phyloP scores from a whole-genome alignment of 352 stramenopile genomes.

The Globisporangium echinulatum region DNA sequence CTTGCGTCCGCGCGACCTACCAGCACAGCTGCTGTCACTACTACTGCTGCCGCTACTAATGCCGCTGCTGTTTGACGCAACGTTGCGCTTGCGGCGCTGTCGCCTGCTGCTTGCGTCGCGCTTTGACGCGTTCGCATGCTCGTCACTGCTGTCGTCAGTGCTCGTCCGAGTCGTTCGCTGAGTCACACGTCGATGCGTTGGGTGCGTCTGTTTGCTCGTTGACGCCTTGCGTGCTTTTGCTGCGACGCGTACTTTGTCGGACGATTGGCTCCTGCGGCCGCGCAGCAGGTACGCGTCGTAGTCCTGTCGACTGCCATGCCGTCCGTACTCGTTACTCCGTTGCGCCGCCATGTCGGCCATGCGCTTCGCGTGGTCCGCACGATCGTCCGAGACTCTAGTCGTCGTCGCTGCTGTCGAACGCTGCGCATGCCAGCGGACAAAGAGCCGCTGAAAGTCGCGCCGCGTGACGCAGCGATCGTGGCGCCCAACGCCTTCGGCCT shows the following conservation, averaged over 20 bases:
- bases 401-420: neutral
- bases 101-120: conserved; percentile 1
- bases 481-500: conserved; percentile 35
- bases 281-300: conserved; percentile 41
- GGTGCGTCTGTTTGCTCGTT: conserved; percentile 3
- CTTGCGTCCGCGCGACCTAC: neutral
- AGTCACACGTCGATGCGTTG: neutral
- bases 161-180: no score
- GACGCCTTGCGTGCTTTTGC: neutral
- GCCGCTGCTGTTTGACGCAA: neutral
- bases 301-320: conserved; percentile 27
- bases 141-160: no score
- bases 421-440: conserved; percentile 36
- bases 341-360: conserved; percentile 14
- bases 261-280: conserved; percentile 6
- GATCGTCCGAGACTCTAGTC: conserved; percentile 4
- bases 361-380: conserved; percentile 9
- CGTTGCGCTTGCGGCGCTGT: neutral
- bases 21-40: neutral
- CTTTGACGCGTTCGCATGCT: conserved; percentile 7
- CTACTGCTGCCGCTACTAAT: neutral
- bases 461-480: conserved; percentile 24
- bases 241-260: neutral
- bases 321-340: conserved; percentile 20
- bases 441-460: conserved; percentile 26